phyloP scores from a whole-genome alignment of 2,329 filamentous ascomycete species.

The Grosmannia huntii region DNA sequence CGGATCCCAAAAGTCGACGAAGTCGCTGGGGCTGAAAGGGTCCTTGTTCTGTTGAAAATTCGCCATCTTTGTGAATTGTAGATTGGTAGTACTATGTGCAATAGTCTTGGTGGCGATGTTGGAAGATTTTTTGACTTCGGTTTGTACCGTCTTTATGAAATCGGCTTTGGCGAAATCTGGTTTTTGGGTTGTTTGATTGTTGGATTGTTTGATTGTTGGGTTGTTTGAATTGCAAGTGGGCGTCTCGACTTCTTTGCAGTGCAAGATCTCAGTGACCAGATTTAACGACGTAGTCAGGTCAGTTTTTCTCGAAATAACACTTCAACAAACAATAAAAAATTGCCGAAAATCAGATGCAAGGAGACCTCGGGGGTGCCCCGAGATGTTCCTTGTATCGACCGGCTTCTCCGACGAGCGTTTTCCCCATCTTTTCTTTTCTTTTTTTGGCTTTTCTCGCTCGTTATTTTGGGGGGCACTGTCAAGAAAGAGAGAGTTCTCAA shows the following conservation, averaged over 20 bases:
- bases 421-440: too few relatives aligned
- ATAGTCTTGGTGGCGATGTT: neutral
- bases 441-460: too few relatives aligned
- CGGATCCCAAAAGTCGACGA: neutral
- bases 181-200: neutral
- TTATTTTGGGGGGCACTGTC: too few relatives aligned
- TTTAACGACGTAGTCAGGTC: neutral
- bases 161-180: neutral
- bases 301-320: neutral
- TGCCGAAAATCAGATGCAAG: neutral
- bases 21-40: neutral
- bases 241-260: neutral
- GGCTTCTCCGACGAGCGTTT: too few relatives aligned
- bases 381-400: too few relatives aligned
- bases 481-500: too few relatives aligned
- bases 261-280: neutral
- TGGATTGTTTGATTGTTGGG: neutral
- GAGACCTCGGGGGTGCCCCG: too few relatives aligned
- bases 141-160: neutral
- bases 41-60: neutral
- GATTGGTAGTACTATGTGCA: neutral
- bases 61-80: neutral
- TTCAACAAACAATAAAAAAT: neutral
- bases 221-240: neutral
- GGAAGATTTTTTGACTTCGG: neutral